Percentiles rank a stretch among this genome's conserved stretches.
phyloP scores from a whole-genome alignment of 306 rosid species.

The Neltuma alba region DNA sequence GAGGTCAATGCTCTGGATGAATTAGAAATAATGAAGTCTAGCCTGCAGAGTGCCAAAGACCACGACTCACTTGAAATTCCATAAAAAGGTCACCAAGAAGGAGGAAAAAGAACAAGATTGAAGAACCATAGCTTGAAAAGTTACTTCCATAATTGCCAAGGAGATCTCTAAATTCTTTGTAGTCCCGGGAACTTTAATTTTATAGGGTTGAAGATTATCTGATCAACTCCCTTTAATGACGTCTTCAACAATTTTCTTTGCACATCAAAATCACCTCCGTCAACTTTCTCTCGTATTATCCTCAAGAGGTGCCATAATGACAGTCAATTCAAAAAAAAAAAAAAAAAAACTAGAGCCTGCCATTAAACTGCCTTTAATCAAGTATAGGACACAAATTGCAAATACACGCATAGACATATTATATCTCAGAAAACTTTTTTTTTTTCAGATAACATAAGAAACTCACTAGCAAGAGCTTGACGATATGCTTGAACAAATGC shows the following conservation, averaged over 20 bases:
- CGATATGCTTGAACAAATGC: slow-evolving; percentile 87
- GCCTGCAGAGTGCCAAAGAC: neutral
- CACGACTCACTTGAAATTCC: neutral
- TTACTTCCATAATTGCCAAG: neutral
- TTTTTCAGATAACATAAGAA: neutral
- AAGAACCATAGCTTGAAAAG: neutral
- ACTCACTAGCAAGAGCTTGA: slow-evolving; percentile 81
- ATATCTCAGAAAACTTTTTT: neutral
- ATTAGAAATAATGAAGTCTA: neutral
- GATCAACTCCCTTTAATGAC: neutral
- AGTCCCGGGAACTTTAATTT: neutral
- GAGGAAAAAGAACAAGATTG: neutral
- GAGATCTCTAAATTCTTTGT: neutral
- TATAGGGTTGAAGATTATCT: neutral
- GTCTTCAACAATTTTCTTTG: neutral
- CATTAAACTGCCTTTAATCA: neutral
- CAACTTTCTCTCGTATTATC: neutral
- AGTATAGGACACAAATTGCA: slow-evolving; percentile 8
- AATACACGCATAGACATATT: neutral
- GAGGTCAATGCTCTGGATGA: too few species aligned
- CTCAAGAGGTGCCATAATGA: neutral
- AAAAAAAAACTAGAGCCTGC: neutral
- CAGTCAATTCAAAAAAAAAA: neutral
- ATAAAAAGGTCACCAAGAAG: neutral
- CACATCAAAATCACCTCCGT: neutral